A percentile compares a stretch with the other conserved stretches of the same genome.
These are phyloP conservation scores for Colletotrichum sp. DNA, from an alignment of 2,329 filamentous ascomycete genomes.

Conservation along the genomic window DNA sequence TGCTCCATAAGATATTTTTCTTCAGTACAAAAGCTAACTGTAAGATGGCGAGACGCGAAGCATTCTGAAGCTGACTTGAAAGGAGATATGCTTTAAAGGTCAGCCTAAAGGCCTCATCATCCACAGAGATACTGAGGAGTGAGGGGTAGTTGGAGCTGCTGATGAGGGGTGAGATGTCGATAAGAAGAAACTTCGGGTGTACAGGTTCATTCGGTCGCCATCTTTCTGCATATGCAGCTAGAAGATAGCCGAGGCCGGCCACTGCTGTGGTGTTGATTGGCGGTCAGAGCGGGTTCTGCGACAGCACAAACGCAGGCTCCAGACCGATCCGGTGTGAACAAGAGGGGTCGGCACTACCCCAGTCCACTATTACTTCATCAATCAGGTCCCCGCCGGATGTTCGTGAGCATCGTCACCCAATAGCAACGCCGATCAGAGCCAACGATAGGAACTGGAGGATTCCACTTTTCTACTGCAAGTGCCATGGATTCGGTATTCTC, in stretches of 20 bases:
- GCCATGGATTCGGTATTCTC: neutral
- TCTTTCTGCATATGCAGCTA: neutral
- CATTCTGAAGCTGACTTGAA: neutral
- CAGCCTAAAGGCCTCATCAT: neutral
- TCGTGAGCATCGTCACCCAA: neutral
- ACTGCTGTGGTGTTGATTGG: neutral
- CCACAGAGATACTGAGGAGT: neutral
- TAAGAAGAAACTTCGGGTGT: neutral
- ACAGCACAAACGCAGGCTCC: neutral
- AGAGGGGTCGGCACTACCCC: neutral
- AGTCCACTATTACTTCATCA: neutral
- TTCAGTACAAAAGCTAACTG: neutral
- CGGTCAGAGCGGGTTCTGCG: neutral
- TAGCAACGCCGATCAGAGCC: neutral
- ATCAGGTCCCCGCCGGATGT: neutral
- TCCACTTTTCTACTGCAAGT: neutral
- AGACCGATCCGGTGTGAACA: neutral
- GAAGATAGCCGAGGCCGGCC: neutral
- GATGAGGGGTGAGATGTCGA: neutral
- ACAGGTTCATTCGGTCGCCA: neutral
- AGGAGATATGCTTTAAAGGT: neutral
- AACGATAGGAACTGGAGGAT: neutral
- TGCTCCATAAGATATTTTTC: neutral
- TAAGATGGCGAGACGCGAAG: neutral
- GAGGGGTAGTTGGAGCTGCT: neutral